A percentile compares a stretch with the other conserved stretches of the same genome.
phyloP scores from a whole-genome alignment of 1,284 basidiomycete species.

The Kalmanozyma brasiliensis region DNA sequence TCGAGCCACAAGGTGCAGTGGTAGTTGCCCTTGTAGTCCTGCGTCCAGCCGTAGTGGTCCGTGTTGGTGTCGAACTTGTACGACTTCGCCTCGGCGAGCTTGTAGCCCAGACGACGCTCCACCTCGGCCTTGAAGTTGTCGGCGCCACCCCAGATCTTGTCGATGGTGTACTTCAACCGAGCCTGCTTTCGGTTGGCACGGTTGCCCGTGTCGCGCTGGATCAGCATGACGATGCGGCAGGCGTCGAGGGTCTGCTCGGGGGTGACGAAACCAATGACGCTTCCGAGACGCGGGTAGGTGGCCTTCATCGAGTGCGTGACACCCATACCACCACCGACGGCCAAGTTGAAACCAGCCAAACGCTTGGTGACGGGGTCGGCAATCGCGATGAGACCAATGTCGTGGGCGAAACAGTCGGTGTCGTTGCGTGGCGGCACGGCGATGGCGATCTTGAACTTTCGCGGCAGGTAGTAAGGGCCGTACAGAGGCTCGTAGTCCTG shows the following conservation, averaged over 20 bases:
- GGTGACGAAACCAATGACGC: slow-evolving; percentile 91
- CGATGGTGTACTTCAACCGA: slow-evolving; percentile 91
- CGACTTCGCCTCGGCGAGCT: slow-evolving; percentile 75
- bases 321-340: slow-evolving; percentile 90
- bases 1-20: slow-evolving; percentile 96
- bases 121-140: slow-evolving; percentile 81
- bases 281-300: slow-evolving; percentile 91
- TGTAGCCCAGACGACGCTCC: slow-evolving; percentile 86
- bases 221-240: slow-evolving; percentile 91
- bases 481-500: slow-evolving; percentile 96
- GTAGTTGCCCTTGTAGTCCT: slow-evolving; percentile 85
- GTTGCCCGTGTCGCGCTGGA: slow-evolving; percentile 95
- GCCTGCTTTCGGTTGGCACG: slow-evolving; percentile 73
- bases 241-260: slow-evolving; percentile 85
- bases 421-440: slow-evolving; percentile 97
- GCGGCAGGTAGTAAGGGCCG: slow-evolving; percentile 94
- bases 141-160: slow-evolving; percentile 79
- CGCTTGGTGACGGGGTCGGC: slow-evolving; percentile 72
- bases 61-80: slow-evolving; percentile 89
- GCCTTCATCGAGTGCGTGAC: slow-evolving; percentile 99
- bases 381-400: slow-evolving; percentile 94
- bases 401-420: slow-evolving; percentile 94
- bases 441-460: slow-evolving; percentile 97
- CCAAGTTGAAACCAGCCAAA: slow-evolving; percentile 69
- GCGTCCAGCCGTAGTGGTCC: slow-evolving; percentile 93